Evolutionary conservation across 805 yeast genomes (phyloP), one percentile per base, ranked within the genome.

Genomic region (Ogataea pilisensis): DNA sequence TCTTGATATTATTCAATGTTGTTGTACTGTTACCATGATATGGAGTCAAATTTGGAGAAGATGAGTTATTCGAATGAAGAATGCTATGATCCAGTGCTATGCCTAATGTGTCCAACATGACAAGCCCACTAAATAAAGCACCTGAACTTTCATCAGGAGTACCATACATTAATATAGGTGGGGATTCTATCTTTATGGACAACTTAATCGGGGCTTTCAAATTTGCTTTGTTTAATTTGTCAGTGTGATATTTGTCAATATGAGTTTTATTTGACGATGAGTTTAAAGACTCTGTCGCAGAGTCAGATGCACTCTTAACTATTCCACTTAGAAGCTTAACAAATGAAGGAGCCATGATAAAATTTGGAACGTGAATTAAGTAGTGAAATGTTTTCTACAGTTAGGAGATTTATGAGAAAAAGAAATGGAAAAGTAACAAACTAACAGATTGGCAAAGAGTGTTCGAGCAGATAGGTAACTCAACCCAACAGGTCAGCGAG

Each of bases 121-220:
- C 64, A 8, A 87, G 68, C 0, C 99, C 99, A 26, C 89, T 78
- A 26, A 93, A 66, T 19, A 91, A 71, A 5, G 95, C 84, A 1
- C 99, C 99, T 0, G 95, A 73, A 2, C 93, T 80, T 44, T 86
- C 93, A 8, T 64, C 61, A 3, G 90, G 84, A 1, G 73, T 63
- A 0, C 99, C 99, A 56, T 85, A 91, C 41, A 93, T 65, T 34
- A 87, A 77, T 29, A 90, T 72, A 0, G 99, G 99, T 1, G 98
- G 98, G 2, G 95, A 82, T 58, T 93, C 99, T 18, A 93, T 68
- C 29, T 72, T 70, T 26, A 90, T 72, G 1, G 79, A 58, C 11
- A 86, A 61, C 26, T 73, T 51, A 19, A 64, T 45, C 12, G 59
- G 60, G 2, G 57, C 49, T 9, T 49, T 33, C 13, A 55, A 53